Conservation (phyloP, 1,284 basidiomycete genomes). For the Microbotryum violaceum region DNA sequence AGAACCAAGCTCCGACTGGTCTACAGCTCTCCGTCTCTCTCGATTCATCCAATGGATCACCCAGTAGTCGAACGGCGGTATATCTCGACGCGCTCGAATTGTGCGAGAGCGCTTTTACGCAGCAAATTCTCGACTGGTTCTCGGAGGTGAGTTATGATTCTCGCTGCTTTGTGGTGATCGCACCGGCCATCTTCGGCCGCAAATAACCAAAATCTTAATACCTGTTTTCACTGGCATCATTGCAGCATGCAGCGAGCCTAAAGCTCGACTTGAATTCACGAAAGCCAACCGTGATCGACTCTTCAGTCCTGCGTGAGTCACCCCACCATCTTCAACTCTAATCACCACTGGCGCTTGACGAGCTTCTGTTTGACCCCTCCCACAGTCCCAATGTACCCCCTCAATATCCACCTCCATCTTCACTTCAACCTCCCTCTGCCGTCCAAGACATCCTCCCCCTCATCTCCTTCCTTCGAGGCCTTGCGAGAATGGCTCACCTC, state of each 20-base stretch:
- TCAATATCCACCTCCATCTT: background rate
- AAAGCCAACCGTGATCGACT: too few species aligned
- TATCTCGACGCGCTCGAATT: background rate
- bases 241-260: background rate
- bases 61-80: background rate
- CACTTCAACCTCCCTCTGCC: background rate
- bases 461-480: background rate
- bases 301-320: background rate
- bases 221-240: background rate
- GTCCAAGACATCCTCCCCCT: background rate
- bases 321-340: background rate
- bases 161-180: background rate
- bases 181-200: too few species aligned
- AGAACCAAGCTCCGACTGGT: too few species aligned
- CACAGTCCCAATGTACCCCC: background rate
- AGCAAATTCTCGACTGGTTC: conserved; percentile 8
- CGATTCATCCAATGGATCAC: background rate
- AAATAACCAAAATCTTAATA: background rate
- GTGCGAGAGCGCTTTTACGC: background rate
- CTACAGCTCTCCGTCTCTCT: background rate
- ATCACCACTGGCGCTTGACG: background rate
- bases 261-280: background rate
- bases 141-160: background rate
- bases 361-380: background rate
- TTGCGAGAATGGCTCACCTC: too few species aligned